phyloP scores from a whole-genome alignment of 345 rosid genomes.

The Boechera retrofracta region DNA sequence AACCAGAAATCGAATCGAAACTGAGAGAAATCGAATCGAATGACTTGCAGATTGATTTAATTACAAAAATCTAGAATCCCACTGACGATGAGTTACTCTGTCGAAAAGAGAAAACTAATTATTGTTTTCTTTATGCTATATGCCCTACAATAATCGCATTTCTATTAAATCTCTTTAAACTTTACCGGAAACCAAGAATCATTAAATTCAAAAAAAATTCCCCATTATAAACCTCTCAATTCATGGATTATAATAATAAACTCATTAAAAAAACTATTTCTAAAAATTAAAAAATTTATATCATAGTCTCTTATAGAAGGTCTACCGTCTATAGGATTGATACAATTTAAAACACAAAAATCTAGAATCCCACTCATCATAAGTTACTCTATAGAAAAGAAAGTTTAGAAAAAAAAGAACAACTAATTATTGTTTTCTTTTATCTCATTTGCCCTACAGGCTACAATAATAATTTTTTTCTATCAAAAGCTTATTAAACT shows the following conservation, averaged over 20 bases:
- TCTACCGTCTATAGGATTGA: too few species aligned
- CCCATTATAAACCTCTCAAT: slow-evolving; percentile 4
- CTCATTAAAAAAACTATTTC: slow-evolving; percentile 9
- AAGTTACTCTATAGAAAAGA: too few species aligned
- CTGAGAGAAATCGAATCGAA: too few species aligned
- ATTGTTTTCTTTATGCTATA: neutral
- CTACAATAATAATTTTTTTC: neutral
- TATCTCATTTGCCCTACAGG: neutral
- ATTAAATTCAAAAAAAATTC: neutral
- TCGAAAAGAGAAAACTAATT: neutral
- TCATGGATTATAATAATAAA: slow-evolving; percentile 24
- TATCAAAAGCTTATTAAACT: neutral
- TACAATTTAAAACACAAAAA: neutral
- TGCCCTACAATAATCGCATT: slow-evolving; percentile 16
- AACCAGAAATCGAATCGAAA: too few species aligned
- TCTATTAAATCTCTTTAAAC: neutral
- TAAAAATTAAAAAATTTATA: neutral
- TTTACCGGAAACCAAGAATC: neutral
- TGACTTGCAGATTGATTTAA: neutral
- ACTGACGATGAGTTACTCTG: neutral
- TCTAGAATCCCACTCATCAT: too few species aligned
- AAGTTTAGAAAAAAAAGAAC: too few species aligned
- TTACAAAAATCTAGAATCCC: slow-evolving; percentile 14
- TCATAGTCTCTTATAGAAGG: too few species aligned
- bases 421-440: slow-evolving; percentile 4